These are phyloP conservation scores for Phytophthora citrophthora DNA, from an alignment of 352 stramenopile species.

Conservation along the genomic window DNA sequence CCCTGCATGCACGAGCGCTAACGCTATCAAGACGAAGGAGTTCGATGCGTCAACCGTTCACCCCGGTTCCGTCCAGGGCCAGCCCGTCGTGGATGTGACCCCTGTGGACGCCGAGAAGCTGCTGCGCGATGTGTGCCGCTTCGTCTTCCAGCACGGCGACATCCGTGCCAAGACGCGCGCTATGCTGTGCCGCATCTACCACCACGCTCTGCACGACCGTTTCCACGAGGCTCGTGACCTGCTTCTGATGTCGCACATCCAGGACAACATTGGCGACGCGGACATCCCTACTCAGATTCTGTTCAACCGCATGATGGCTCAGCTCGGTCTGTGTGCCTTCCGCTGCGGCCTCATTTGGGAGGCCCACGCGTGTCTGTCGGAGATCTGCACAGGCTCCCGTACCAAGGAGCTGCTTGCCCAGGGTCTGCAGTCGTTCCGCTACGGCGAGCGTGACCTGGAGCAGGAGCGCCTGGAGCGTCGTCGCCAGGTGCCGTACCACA, in stretches of 20 bases:
- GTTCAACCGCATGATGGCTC: constrained; percentile 96
- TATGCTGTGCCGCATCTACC: constrained; percentile 99
- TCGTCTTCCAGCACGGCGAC: constrained; percentile 94
- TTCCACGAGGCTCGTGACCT: constrained; percentile 98
- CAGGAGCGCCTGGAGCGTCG: constrained; percentile 98
- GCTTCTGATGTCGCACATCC: constrained; percentile 98
- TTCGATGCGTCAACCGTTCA: constrained; percentile 74
- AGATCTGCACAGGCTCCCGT: constrained; percentile 94
- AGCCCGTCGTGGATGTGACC: constrained; percentile 67
- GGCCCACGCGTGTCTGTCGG: constrained; percentile 96
- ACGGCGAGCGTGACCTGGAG: constrained; percentile 95
- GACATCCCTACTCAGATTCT: constrained; percentile 98
- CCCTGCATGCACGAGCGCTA: constrained; percentile 79
- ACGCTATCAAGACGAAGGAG: constrained; percentile 46
- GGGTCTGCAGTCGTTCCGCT: constrained; percentile 91
- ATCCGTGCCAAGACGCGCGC: constrained; percentile 94
- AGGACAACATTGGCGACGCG: constrained; percentile 94
- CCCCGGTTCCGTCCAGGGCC: constrained; percentile 75
- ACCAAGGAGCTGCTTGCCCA: constrained; percentile 98
- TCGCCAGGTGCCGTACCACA: constrained; percentile 98
- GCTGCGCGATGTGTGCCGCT: constrained; percentile 91
- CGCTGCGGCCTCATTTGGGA: constrained; percentile 95
- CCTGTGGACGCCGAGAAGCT: constrained; percentile 82
- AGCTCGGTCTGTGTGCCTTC: constrained; percentile 97
- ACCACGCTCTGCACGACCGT: constrained; percentile 98